Conservation (phyloP, 176 grass and related monocot species). For the Rhynchospora breviuscula region DNA sequence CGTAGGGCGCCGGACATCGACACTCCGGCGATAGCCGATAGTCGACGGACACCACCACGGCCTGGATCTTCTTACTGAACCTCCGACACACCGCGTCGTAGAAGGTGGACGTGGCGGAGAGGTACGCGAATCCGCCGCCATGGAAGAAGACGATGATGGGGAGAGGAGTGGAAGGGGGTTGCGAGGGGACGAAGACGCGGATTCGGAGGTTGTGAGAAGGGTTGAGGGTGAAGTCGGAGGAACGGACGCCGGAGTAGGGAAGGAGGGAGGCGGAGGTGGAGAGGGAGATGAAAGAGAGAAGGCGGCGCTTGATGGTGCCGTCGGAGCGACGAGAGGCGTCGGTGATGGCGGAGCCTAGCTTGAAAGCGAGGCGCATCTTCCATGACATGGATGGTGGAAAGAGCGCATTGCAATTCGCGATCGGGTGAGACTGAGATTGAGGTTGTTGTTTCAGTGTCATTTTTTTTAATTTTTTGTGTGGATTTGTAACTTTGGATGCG, state of each 20-base stretch:
- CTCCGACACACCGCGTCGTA: constrained; percentile 71
- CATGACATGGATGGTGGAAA: constrained; percentile 53
- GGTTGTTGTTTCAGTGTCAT: constrained; percentile 19
- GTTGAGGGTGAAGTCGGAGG: constrained; percentile 37
- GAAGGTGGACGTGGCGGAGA: constrained; percentile 31
- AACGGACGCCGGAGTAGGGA: constrained; percentile 32
- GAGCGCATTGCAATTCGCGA: neutral
- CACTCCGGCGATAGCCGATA: constrained; percentile 79
- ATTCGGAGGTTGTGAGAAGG: constrained; percentile 23
- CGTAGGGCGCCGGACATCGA: constrained; percentile 53
- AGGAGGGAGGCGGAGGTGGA: constrained; percentile 21
- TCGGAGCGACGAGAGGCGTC: constrained; percentile 48
- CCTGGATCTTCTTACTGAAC: constrained; percentile 36
- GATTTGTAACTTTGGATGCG: neutral
- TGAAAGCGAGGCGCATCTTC: constrained; percentile 34
- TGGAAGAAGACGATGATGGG: constrained; percentile 77
- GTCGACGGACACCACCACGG: constrained; percentile 62
- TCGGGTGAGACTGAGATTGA: neutral
- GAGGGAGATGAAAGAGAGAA: constrained; percentile 24
- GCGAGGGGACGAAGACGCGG: constrained; percentile 42
- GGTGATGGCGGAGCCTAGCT: constrained; percentile 22
- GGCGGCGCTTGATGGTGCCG: constrained; percentile 58
- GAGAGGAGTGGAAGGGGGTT: neutral
- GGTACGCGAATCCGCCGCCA: constrained; percentile 79
- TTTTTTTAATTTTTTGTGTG: neutral